Evolutionary conservation across 768 basidiomycete species (phyloP).

Genomic region (Leccinum boreale): DNA sequence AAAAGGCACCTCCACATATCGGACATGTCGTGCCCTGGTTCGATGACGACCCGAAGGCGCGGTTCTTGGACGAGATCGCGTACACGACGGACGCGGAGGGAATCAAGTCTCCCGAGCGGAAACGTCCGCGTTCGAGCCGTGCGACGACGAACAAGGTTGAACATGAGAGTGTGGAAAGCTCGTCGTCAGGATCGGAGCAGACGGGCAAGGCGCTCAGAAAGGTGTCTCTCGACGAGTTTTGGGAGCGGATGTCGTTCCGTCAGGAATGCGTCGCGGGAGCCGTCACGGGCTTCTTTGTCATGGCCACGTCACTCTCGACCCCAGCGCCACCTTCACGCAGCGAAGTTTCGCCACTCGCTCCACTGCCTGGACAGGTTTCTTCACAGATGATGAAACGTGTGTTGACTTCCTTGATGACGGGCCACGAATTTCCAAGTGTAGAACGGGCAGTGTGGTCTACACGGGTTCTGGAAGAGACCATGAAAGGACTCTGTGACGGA

Average conservation of each 20-base stretch:
- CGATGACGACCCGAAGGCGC: slow-evolving; percentile 95
- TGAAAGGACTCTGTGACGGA: slow-evolving; percentile 71
- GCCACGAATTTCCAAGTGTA: slow-evolving; percentile 72
- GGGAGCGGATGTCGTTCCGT: slow-evolving; percentile 95
- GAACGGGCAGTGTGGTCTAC: slow-evolving; percentile 68
- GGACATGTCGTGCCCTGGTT: slow-evolving; percentile 84
- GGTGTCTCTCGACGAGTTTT: slow-evolving; percentile 79
- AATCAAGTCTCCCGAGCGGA: slow-evolving; percentile 58
- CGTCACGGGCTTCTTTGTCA: slow-evolving; percentile 90
- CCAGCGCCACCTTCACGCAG: slow-evolving; percentile 9
- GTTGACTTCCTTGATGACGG: slow-evolving; percentile 61
- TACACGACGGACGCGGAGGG: slow-evolving; percentile 60
- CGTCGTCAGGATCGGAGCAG: slow-evolving; percentile 30
- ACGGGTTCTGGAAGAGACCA: slow-evolving; percentile 63
- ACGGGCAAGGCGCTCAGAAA: slow-evolving; percentile 53
- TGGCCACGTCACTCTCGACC: slow-evolving; percentile 42
- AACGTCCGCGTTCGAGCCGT: slow-evolving; percentile 44
- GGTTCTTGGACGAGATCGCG: slow-evolving; percentile 90
- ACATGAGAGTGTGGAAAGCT: slow-evolving; percentile 21
- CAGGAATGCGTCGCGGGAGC: slow-evolving; percentile 92
- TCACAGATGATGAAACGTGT: slow-evolving; percentile 68
- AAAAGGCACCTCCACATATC: slow-evolving; percentile 35
- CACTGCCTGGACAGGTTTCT: slow-evolving; percentile 61
- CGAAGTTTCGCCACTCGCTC: slow-evolving; percentile 43
- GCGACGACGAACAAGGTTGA: slow-evolving; percentile 6